Percentiles rank a stretch among this genome's conserved stretches.
These are phyloP conservation scores for Porogramme epimiltina DNA, from an alignment of 1,284 basidiomycete genomes.

Conservation along the genomic window DNA sequence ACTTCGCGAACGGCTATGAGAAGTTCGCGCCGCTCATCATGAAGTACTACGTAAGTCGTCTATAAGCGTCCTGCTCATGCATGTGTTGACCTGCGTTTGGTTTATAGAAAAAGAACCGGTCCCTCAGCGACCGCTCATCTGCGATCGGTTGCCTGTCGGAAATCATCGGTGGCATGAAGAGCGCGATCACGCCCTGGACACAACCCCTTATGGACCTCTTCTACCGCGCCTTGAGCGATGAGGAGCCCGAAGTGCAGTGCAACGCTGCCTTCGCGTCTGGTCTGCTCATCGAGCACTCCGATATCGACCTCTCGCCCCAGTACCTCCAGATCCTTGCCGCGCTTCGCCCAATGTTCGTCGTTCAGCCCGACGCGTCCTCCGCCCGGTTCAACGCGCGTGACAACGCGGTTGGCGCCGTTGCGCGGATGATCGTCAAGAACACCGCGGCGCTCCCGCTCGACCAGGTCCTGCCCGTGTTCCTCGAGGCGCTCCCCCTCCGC, in stretches of 20 bases:
- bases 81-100: background rate
- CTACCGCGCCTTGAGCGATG: slow-evolving; percentile 81
- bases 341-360: slow-evolving; percentile 83
- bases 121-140: slow-evolving; percentile 89
- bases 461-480: slow-evolving; percentile 85
- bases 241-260: slow-evolving; percentile 91
- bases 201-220: slow-evolving; percentile 84
- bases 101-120: slow-evolving; percentile 78
- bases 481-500: slow-evolving; percentile 83
- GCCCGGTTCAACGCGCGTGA: slow-evolving; percentile 87
- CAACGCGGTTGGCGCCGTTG: slow-evolving; percentile 94
- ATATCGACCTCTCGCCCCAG: slow-evolving; percentile 83
- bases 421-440: slow-evolving; percentile 88
- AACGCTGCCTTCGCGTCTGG: slow-evolving; percentile 97
- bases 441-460: slow-evolving; percentile 84
- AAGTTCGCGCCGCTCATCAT: slow-evolving; percentile 89
- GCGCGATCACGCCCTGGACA: slow-evolving; percentile 85
- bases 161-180: slow-evolving; percentile 93
- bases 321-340: slow-evolving; percentile 80
- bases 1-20: slow-evolving; percentile 85
- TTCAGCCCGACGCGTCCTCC: slow-evolving; percentile 59
- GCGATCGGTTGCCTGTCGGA: slow-evolving; percentile 95
- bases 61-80: background rate
- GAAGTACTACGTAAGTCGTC: slow-evolving; percentile 84
- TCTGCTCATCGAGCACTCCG: slow-evolving; percentile 88